phyloP scores from a whole-genome alignment of 129 eudicot genomes.

The Escallonia herrerae region DNA sequence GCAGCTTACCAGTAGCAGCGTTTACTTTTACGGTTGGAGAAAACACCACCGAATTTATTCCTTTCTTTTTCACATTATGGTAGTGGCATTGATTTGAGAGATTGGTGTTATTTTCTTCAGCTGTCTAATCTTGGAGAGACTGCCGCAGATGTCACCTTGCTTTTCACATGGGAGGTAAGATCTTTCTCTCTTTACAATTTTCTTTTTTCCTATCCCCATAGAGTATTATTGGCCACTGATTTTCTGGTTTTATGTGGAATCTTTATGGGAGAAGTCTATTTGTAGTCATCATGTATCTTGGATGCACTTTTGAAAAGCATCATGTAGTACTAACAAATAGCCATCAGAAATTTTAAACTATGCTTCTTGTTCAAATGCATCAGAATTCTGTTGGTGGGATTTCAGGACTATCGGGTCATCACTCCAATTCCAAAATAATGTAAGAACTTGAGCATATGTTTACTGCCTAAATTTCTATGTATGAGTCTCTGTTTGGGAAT shows the following conservation, averaged over 20 bases:
- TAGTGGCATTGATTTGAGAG: background rate
- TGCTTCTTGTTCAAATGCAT: slow-evolving; percentile 8
- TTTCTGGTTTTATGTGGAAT: background rate
- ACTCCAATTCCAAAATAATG: slow-evolving; percentile 45
- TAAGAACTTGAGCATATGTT: slow-evolving; percentile 15
- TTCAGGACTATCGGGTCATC: slow-evolving; percentile 54
- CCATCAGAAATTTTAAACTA: background rate
- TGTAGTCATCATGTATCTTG: slow-evolving; percentile 1
- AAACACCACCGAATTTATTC: background rate
- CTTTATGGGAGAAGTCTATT: slow-evolving; percentile 3
- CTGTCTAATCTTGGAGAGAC: slow-evolving; percentile 41
- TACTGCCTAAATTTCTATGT: slow-evolving; percentile 1
- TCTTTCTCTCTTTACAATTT: slow-evolving; percentile 1
- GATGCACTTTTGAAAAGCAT: background rate
- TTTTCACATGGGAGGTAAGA: slow-evolving; percentile 59
- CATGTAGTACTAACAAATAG: slow-evolving; percentile 1
- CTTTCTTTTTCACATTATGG: background rate
- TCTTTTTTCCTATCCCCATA: background rate
- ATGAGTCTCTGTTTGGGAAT: background rate
- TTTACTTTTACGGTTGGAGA: slow-evolving; percentile 51
- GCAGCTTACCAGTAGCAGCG: slow-evolving; percentile 53
- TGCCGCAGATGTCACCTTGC: slow-evolving; percentile 48
- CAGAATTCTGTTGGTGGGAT: slow-evolving; percentile 63
- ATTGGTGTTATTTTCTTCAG: slow-evolving; percentile 15
- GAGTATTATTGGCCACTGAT: background rate